phyloP scores from a whole-genome alignment of 352 stramenopile species.

The Thraustochytrium sp. region DNA sequence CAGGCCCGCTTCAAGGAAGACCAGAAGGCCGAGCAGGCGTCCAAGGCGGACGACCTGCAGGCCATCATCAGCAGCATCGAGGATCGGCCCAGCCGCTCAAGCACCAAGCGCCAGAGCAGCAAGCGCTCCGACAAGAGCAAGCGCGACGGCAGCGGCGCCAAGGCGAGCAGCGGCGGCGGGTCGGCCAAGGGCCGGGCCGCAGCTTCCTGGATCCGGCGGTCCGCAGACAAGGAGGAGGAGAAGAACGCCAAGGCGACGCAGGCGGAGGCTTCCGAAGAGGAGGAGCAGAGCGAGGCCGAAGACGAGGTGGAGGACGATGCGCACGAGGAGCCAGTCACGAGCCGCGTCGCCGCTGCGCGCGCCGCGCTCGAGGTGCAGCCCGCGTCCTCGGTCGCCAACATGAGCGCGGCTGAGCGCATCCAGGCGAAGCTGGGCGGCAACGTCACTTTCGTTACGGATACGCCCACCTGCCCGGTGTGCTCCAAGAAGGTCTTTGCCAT shows the following conservation, averaged over 20 bases:
- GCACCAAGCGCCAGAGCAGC: neutral
- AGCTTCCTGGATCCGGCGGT: too few species aligned
- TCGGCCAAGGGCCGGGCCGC: too few species aligned
- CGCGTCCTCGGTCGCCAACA: neutral
- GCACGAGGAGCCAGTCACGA: neutral
- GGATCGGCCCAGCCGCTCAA: neutral
- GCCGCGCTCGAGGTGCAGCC: neutral
- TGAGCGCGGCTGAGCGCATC: slow-evolving; percentile 19
- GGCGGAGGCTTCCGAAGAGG: neutral
- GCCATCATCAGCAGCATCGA: slow-evolving; percentile 23
- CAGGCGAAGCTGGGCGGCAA: slow-evolving; percentile 24
- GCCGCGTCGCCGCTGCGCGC: neutral
- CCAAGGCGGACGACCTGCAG: neutral
- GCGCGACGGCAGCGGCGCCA: neutral
- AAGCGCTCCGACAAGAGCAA: neutral
- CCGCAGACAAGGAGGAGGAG: too few species aligned
- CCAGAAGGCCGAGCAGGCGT: neutral
- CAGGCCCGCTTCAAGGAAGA: neutral
- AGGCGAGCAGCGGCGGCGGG: too few species aligned
- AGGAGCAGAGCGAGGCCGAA: neutral
- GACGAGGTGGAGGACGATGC: neutral
- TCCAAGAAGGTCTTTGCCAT: slow-evolving; percentile 24
- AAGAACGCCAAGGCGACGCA: neutral
- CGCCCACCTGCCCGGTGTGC: neutral
- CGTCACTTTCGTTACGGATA: neutral